phyloP scores from a whole-genome alignment of 768 basidiomycete species.

The Obba rivulosa region DNA sequence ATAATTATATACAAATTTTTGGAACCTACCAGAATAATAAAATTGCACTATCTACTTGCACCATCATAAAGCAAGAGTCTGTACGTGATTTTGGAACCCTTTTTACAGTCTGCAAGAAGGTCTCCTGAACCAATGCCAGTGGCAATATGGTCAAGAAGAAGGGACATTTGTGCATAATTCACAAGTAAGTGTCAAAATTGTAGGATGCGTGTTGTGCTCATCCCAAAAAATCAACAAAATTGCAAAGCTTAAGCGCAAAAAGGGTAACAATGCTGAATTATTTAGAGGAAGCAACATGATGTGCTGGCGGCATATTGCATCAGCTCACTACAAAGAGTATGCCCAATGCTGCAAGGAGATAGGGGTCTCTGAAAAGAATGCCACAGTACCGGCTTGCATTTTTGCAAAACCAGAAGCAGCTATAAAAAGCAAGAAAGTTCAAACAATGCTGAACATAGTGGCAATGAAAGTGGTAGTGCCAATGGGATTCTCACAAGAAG shows the following conservation, averaged over 20 bases:
- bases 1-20: no score
- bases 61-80: neutral
- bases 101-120: neutral
- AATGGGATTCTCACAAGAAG: conserved; percentile 1
- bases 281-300: neutral
- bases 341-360: neutral
- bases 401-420: neutral
- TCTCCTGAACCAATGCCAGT: neutral
- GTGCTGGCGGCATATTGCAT: conserved; percentile 1
- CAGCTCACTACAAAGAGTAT: conserved; percentile 1
- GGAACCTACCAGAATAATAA: no score
- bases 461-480: neutral
- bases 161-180: neutral
- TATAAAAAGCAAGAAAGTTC: neutral
- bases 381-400: neutral
- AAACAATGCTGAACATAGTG: conserved; percentile 1
- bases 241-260: neutral
- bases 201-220: neutral
- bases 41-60: no score
- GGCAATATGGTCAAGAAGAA: neutral
- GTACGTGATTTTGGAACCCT: neutral
- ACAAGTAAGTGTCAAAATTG: neutral
- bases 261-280: neutral
- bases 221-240: neutral
- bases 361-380: neutral